Percentiles rank a stretch among this genome's conserved stretches.
phyloP scores from a whole-genome alignment of 129 eudicot genomes.

The Pseudognaphalium luteoalbum region DNA sequence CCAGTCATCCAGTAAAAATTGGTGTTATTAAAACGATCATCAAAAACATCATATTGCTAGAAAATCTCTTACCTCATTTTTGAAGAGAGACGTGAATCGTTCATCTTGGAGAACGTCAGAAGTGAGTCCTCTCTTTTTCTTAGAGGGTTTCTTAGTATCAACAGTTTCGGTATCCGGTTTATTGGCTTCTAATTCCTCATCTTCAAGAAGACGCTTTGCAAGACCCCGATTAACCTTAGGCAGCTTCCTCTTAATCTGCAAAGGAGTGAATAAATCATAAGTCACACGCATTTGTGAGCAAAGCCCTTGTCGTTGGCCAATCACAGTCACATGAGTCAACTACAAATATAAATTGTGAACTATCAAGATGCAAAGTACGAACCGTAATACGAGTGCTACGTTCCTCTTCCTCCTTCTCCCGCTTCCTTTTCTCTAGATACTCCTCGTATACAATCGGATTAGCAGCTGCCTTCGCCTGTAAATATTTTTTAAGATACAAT shows the following conservation, averaged over 20 bases:
- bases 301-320: slow-evolving; percentile 11
- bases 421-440: slow-evolving; percentile 72
- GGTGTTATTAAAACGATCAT: not conserved
- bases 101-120: slow-evolving; percentile 65
- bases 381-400: slow-evolving; percentile 83
- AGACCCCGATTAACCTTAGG: slow-evolving; percentile 78
- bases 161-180: slow-evolving; percentile 44
- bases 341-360: slow-evolving; percentile 1
- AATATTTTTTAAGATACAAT: slow-evolving; percentile 8
- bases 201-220: slow-evolving; percentile 58
- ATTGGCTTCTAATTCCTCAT: slow-evolving; percentile 61
- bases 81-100: slow-evolving; percentile 57
- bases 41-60: not conserved
- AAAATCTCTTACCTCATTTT: slow-evolving; percentile 43
- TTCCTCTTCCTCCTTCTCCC: slow-evolving; percentile 58
- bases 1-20: not conserved
- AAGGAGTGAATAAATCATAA: slow-evolving; percentile 9
- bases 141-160: slow-evolving; percentile 57
- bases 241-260: slow-evolving; percentile 76
- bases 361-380: slow-evolving; percentile 22
- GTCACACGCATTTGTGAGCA: not conserved
- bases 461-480: slow-evolving; percentile 79
- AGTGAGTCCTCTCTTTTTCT: slow-evolving; percentile 83
- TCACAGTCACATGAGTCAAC: not conserved
- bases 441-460: slow-evolving; percentile 81